Evolutionary conservation across 495 filamentous ascomycete genomes (phyloP).

Genomic region (Neurospora sp.): DNA sequence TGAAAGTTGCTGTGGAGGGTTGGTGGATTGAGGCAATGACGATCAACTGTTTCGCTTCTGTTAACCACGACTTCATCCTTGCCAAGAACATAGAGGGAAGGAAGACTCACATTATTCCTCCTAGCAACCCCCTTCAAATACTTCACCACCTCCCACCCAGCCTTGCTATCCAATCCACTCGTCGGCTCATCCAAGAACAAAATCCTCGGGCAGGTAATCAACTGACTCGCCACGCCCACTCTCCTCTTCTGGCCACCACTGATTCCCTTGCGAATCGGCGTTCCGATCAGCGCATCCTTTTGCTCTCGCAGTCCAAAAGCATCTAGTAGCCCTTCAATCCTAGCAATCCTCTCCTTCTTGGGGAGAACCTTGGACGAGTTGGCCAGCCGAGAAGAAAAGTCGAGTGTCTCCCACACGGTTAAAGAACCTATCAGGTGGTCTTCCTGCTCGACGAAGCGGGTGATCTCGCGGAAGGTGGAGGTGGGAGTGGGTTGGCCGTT

Average conservation of each 20-base stretch:
- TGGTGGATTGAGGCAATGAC: conserved; percentile 68
- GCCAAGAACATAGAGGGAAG: no score
- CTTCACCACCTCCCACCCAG: conserved; percentile 68
- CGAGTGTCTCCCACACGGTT: conserved; percentile 65
- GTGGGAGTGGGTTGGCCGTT: conserved; percentile 40
- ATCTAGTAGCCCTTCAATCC: conserved; percentile 78
- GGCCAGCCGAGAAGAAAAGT: conserved; percentile 70
- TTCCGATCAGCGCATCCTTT: conserved; percentile 59
- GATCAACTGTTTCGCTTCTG: conserved; percentile 67
- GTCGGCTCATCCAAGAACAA: conserved; percentile 79
- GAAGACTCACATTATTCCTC: conserved; percentile 54
- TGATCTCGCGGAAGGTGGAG: conserved; percentile 39
- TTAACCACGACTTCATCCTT: no score
- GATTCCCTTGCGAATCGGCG: conserved; percentile 68
- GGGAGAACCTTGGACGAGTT: conserved; percentile 25
- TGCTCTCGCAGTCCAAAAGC: conserved; percentile 67
- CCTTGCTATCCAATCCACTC: conserved; percentile 68
- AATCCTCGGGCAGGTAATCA: conserved; percentile 70
- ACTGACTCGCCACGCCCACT: conserved; percentile 64
- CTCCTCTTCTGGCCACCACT: conserved; percentile 72
- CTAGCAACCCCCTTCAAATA: conserved; percentile 64
- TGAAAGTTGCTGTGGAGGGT: conserved; percentile 64
- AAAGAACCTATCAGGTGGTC: conserved; percentile 71
- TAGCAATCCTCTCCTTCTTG: conserved; percentile 55
- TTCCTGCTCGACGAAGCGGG: conserved; percentile 74